Percentiles rank a stretch among this genome's conserved stretches.
phyloP scores from a whole-genome alignment of 2,329 filamentous ascomycete genomes.

The Phialophora macrospora region DNA sequence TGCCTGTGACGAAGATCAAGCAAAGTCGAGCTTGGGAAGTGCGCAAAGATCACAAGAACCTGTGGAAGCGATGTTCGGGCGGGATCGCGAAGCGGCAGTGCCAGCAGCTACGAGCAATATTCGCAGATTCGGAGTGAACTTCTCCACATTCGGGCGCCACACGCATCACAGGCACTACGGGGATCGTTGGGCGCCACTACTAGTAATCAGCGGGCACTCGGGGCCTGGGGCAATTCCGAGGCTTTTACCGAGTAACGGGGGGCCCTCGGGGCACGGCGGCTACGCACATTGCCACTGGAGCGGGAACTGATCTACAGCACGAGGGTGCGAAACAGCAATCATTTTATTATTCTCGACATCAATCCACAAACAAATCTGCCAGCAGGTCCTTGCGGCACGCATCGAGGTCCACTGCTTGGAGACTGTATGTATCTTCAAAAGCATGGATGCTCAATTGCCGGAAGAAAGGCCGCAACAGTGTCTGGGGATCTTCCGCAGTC shows the following conservation, averaged over 20 bases:
- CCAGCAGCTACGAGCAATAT: not conserved
- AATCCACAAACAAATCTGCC: conserved; percentile 77
- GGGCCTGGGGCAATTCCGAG: not conserved
- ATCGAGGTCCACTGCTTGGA: conserved; percentile 71
- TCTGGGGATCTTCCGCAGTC: conserved; percentile 69
- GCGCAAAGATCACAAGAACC: conserved; percentile 10
- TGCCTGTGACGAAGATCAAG: not conserved
- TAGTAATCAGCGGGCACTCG: not conserved
- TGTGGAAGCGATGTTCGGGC: conserved; percentile 8
- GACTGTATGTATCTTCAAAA: conserved; percentile 90
- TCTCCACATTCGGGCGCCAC: conserved; percentile 6
- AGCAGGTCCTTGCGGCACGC: conserved; percentile 68
- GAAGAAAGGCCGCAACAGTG: conserved; percentile 85
- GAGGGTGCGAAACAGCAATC: not conserved
- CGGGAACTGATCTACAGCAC: not conserved
- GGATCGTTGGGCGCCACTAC: not conserved
- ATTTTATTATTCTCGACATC: not conserved
- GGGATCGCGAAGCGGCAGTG: conserved; percentile 1
- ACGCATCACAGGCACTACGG: not conserved
- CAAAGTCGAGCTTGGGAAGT: not conserved
- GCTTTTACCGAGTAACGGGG: not conserved
- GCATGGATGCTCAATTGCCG: conserved; percentile 88
- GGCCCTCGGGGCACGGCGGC: too few species aligned
- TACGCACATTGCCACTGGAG: not conserved
- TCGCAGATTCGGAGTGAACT: not conserved